Evolutionary conservation across 129 eudicot genomes (phyloP), one percentile per base, ranked within the genome.

Genomic region (Centrapalus pauciflorus): DNA sequence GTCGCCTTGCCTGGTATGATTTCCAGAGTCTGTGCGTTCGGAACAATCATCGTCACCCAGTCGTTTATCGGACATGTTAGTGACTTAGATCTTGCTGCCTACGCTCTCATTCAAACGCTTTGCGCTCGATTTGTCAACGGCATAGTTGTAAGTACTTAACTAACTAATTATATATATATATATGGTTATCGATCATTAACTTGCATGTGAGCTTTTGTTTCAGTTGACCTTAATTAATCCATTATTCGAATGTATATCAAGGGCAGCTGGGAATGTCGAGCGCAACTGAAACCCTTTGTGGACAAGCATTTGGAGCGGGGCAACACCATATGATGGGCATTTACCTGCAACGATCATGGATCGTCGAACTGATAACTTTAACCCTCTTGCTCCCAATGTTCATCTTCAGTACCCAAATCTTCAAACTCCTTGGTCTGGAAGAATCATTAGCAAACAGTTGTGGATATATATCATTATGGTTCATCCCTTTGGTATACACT

Each of bases 211-310:
- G n/a, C 1, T 41, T 13, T 41, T n/a, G 0, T 5, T 41, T 19
- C n/a, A 41, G 4, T 7, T 16, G 7, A n/a, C n/a, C n/a, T n/a
- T n/a, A n/a, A n/a, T n/a, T 27, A 25, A 12, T 56, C 35, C 7
- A 0, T 28, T 14, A 28, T 52, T 37, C 11, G 52, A 54, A 35
- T 26, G 37, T 45, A 45, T 45, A 14, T 30, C 19, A 55, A 48
- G 13, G 5, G 43, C 80, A 85, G 91, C 56, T 85, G 27, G 91
- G 91, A 55, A 85, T 85, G 91, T 79, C 90, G 19, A 85, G 90
- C 52, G 90, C 86, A 45, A 85, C 90, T 13, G 90, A 85, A 62
- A 81, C 84, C 13, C 89, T 86, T n/a, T 86, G 94, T 50, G 94
- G 89, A 58, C 86, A 86, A 83, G 78, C 94, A 45, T 86, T 77